A percentile compares a stretch with the other conserved stretches of the same genome.
phyloP scores from a whole-genome alignment of 2,329 filamentous ascomycete species.

The Fusarium hostae region DNA sequence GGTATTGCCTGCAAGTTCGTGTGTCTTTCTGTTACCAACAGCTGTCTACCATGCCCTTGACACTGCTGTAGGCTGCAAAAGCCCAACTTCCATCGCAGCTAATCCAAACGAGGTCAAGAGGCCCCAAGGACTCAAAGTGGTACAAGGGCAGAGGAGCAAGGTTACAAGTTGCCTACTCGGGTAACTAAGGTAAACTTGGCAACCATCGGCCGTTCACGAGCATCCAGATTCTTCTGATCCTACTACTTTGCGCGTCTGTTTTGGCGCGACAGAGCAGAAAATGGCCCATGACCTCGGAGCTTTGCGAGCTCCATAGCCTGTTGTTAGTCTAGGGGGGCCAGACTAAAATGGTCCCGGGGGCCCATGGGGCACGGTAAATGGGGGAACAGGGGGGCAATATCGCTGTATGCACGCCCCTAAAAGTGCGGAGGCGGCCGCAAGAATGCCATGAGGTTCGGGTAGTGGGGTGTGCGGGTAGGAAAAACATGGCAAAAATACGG shows the following conservation, averaged over 20 bases:
- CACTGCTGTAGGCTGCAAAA: background rate
- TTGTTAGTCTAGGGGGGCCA: background rate
- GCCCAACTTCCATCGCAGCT: background rate
- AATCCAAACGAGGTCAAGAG: slow-evolving; percentile 6
- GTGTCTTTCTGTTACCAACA: background rate
- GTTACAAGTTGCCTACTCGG: slow-evolving; percentile 26
- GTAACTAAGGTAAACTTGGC: slow-evolving; percentile 14
- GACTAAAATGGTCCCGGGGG: slow-evolving; percentile 19
- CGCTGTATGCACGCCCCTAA: background rate
- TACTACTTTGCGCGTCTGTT: background rate
- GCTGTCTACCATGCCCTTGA: background rate
- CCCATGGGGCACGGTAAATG: slow-evolving; percentile 38
- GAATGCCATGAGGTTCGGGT: background rate
- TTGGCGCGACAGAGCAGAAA: background rate
- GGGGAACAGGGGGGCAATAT: slow-evolving; percentile 8
- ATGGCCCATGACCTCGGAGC: slow-evolving; percentile 9
- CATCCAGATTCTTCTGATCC: slow-evolving; percentile 13
- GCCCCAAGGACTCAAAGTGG: background rate
- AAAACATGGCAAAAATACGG: slow-evolving; percentile 20
- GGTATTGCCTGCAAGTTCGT: background rate
- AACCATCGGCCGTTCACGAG: slow-evolving; percentile 31
- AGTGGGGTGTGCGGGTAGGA: slow-evolving; percentile 9
- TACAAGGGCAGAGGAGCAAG: slow-evolving; percentile 4
- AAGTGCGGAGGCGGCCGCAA: slow-evolving; percentile 26
- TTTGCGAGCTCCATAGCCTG: background rate